Evolutionary conservation across 1,284 basidiomycete genomes (phyloP), one percentile per base, ranked within the genome.

Genomic region (Rhizoctonia solani): DNA sequence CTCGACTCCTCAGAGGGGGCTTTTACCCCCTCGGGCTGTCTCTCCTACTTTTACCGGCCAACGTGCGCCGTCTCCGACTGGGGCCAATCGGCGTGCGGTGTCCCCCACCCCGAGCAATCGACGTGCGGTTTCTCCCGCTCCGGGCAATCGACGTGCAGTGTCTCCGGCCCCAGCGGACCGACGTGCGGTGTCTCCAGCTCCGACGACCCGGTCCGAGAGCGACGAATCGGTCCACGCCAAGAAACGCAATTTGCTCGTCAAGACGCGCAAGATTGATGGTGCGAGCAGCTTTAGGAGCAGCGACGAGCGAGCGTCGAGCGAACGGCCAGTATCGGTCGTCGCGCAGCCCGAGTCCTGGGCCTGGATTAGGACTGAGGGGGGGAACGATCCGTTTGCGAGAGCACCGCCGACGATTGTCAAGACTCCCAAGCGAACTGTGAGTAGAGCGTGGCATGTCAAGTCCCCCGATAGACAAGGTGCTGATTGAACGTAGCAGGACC

Each of bases 311-410:
- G n/a, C n/a, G n/a, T n/a, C n/a, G n/a, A 53, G 50, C 29, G 50
- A 53, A n/a, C 44, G 44, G 8, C 44, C 44, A 14, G 19, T 21
- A 8, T 39, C 37, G 37, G 37, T 39, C 37, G 37, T 39, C 37
- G 9, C 37, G n/a, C n/a, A n/a, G 9, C 44, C 44, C 44, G 44
- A 46, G 8, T 53, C 50, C 9, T 6, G 37, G 49, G 34, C 30
- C 19, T 30, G 59, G 47, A 23, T 23, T 13, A 9, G 63, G 52
- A 13, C 16, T 66, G 52, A 52, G 47, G 27, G 53, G 52, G 47
- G 39, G 21, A 52, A 66, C 39, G 63, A 66, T 47, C 63, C 63
- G 52, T 66, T 66, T 54, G 63, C 63, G 52, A 50, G 63, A 54
- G 52, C 63, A 25, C 63, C 63, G 27, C 52, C 41, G 41, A 66